phyloP scores from a whole-genome alignment of 768 basidiomycete species.

The Collybia nuda region DNA sequence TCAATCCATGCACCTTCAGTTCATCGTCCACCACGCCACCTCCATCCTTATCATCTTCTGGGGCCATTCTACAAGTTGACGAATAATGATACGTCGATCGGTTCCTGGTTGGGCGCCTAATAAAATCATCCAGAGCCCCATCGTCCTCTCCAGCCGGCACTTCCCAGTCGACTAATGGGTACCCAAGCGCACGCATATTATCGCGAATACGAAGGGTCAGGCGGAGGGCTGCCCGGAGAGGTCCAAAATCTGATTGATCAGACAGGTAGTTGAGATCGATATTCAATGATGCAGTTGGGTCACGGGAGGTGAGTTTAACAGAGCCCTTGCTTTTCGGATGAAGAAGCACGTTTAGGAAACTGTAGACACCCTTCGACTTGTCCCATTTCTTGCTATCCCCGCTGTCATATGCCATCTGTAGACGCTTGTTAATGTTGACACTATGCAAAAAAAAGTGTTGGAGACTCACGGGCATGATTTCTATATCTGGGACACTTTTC shows the following conservation, averaged over 20 bases:
- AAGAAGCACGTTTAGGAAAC: constrained; percentile 15
- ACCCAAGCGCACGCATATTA: constrained; percentile 19
- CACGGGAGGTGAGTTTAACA: constrained; percentile 22
- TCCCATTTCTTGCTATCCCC: constrained; percentile 7
- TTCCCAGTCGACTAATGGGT: constrained; percentile 22
- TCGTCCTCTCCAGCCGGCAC: constrained; percentile 26
- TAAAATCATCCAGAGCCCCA: constrained; percentile 28
- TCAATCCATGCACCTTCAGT: constrained; percentile 19
- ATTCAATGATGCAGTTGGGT: constrained; percentile 25
- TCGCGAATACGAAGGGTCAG: constrained; percentile 18
- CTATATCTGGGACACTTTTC: constrained; percentile 35
- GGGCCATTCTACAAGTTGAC: constrained; percentile 36
- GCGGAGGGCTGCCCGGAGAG: constrained; percentile 24
- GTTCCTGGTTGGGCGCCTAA: constrained; percentile 9
- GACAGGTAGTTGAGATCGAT: constrained; percentile 29
- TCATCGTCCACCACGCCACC: constrained; percentile 20
- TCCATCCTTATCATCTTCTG: constrained; percentile 14
- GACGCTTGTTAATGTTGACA: too few relatives aligned
- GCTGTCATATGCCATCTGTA: too few relatives aligned
- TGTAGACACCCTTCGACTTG: constrained; percentile 21
- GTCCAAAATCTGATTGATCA: constrained; percentile 19
- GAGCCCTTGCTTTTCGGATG: constrained; percentile 19
- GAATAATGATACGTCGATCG: constrained; percentile 33
- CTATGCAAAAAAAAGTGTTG: neutral
- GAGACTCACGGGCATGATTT: constrained; percentile 29